A percentile compares a stretch with the other conserved stretches of the same genome.
These are phyloP conservation scores for Tilletia caries DNA, from an alignment of 1,284 basidiomycete genomes.

Conservation along the genomic window DNA sequence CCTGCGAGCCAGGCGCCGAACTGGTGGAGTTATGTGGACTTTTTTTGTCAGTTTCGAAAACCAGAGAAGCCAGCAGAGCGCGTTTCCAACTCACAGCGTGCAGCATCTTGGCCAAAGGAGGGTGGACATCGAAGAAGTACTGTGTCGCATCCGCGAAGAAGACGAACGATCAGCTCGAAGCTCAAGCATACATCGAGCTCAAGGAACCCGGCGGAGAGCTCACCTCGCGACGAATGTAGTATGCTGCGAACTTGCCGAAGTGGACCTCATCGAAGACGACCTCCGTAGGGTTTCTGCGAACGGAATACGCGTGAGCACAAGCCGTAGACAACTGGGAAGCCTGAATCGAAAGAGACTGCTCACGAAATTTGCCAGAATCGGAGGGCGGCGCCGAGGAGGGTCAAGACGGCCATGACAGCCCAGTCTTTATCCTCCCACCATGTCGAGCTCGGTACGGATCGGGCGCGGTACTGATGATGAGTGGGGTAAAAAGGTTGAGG, in stretches of 20 bases:
- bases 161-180: not conserved
- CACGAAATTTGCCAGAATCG: conserved; percentile 9
- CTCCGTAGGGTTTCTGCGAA: conserved; percentile 40
- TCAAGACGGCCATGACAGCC: conserved; percentile 26
- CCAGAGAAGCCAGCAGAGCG: not conserved
- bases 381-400: conserved; percentile 16
- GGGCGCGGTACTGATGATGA: not conserved
- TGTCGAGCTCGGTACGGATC: not conserved
- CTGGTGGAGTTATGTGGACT: too few species aligned
- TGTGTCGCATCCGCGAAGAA: conserved; percentile 54
- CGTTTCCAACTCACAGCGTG: conserved; percentile 15
- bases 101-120: conserved; percentile 62
- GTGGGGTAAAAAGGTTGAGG: not conserved
- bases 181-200: too few species aligned
- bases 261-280: conserved; percentile 54
- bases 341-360: not conserved
- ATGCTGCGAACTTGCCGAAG: conserved; percentile 53
- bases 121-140: conserved; percentile 99
- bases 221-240: conserved; percentile 46
- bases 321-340: not conserved
- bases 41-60: too few species aligned
- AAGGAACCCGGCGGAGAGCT: not conserved
- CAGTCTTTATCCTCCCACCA: conserved; percentile 16
- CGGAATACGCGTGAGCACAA: conserved; percentile 30
- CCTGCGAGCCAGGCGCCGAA: conserved; percentile 94